A percentile compares a stretch with the other conserved stretches of the same genome.
phyloP scores from a whole-genome alignment of 2,329 filamentous ascomycete genomes.

The Ceratocystis smalleyi region DNA sequence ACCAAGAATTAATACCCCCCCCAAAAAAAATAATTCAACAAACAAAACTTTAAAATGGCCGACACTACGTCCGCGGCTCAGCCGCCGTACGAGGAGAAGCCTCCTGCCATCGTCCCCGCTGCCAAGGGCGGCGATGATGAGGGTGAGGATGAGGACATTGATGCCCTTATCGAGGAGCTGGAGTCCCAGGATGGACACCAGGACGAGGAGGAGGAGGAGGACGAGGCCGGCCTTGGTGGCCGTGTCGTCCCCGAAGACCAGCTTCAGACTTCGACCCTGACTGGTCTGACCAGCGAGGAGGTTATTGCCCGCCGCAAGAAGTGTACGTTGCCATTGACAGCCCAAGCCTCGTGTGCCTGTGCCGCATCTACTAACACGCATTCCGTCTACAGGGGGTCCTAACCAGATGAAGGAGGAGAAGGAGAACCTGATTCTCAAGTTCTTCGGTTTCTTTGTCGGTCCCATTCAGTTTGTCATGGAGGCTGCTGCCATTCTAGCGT shows the following conservation, averaged over 20 bases:
- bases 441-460: slow-evolving; percentile 67
- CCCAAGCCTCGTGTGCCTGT: not conserved
- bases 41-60: slow-evolving; percentile 31
- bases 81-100: slow-evolving; percentile 50
- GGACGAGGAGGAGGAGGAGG: slow-evolving; percentile 46
- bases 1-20: slow-evolving; percentile 14
- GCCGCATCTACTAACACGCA: slow-evolving; percentile 20
- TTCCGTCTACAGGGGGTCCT: slow-evolving; percentile 40
- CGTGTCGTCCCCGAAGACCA: slow-evolving; percentile 56
- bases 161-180: slow-evolving; percentile 73
- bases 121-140: slow-evolving; percentile 35
- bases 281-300: slow-evolving; percentile 58
- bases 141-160: slow-evolving; percentile 69
- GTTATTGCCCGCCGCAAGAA: slow-evolving; percentile 49
- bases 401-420: slow-evolving; percentile 90
- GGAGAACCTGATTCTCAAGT: slow-evolving; percentile 71
- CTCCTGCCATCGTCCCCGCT: slow-evolving; percentile 23
- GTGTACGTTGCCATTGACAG: slow-evolving; percentile 31
- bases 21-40: slow-evolving; percentile 15
- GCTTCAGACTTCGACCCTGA: slow-evolving; percentile 54
- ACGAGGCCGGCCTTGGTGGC: slow-evolving; percentile 32
- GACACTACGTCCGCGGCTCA: slow-evolving; percentile 37
- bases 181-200: slow-evolving; percentile 64
- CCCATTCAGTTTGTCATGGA: slow-evolving; percentile 93
- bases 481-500: slow-evolving; percentile 65